A percentile compares a stretch with the other conserved stretches of the same genome.
These are phyloP conservation scores for Colletotrichum incanum DNA, from an alignment of 2,329 filamentous ascomycete species.

Conservation along the genomic window DNA sequence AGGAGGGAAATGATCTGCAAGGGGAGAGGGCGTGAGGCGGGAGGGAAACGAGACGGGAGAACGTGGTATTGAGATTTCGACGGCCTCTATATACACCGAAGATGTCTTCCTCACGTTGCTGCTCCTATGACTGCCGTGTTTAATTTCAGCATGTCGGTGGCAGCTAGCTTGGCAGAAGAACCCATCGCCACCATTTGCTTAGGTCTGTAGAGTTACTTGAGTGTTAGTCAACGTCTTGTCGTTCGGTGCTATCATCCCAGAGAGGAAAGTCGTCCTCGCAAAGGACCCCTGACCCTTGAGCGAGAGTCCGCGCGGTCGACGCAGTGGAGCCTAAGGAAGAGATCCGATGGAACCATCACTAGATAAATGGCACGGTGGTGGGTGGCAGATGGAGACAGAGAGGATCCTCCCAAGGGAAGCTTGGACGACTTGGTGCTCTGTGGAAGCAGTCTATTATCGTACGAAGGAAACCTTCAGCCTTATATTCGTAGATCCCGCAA, in stretches of 20 bases:
- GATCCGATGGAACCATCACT: conserved; percentile 11
- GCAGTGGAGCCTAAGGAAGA: conserved; percentile 12
- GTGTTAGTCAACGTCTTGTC: conserved; percentile 25
- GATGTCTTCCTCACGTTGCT: background rate
- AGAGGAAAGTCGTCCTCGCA: conserved; percentile 18
- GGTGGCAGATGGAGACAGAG: background rate
- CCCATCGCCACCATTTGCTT: background rate
- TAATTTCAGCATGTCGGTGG: conserved; percentile 9
- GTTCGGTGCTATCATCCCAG: conserved; percentile 27
- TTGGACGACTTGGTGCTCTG: background rate
- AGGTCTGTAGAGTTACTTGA: background rate
- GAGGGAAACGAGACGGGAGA: conserved; percentile 16
- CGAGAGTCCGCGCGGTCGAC: background rate
- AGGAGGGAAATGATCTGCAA: conserved; percentile 24
- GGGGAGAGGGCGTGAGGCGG: conserved; percentile 7
- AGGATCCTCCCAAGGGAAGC: background rate
- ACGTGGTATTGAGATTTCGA: conserved; percentile 15
- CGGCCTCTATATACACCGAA: conserved; percentile 26
- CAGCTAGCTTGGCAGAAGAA: conserved; percentile 15
- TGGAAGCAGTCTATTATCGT: background rate
- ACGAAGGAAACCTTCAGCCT: background rate
- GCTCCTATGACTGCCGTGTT: conserved; percentile 8
- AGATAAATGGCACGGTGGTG: background rate
- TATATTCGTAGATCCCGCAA: conserved; percentile 22
- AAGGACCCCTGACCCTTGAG: conserved; percentile 21